Evolutionary conservation across 768 basidiomycete genomes (phyloP), one percentile per base, ranked within the genome.

Genomic region (Artomyces pyxidatus): DNA sequence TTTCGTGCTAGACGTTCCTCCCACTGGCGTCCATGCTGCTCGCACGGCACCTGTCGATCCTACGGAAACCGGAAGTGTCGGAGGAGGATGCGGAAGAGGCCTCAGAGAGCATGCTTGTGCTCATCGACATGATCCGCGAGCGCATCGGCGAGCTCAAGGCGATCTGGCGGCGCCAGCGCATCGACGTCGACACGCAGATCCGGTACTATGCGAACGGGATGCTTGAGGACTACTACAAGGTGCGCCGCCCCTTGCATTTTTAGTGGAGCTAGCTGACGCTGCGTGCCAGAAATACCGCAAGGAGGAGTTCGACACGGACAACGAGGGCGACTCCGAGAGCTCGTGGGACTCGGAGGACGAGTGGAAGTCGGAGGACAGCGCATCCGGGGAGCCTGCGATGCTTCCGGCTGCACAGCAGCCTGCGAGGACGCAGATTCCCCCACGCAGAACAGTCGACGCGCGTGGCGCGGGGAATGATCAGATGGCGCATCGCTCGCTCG

Each of bases 91-190:
- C 41, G 10, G 48, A 45, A 3, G 44, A 49, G 17, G 49, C 52
- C 3, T 37, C 16, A 7, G 26, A 17, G 21, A 47, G 37, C 14
- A 37, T 46, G 22, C 2, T 3, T 4, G 44, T 27, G 11, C 26
- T 53, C 9, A 17, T 27, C 22, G 40, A 40, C 1, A 49, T 44
- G 4, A 45, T 50, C 28, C 23, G 14, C 37, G 37, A 6, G 0
- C 49, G 52, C 30, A 51, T 53, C 17, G 3, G 1, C 11, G 52
- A 53, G 3, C 16, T 53, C 41, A 45, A 50, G 37, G 37, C 16
- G 10, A 50, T 53, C 37, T 53, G 52, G 52, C 49, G 52, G 21
- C 49, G 49, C 28, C 52, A 51, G 25, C 42, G 49, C n/a, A 50
- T 50, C 6, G 52, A 45, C 12, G 52, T 53, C 25, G 49, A 53